Evolutionary conservation across 768 basidiomycete genomes (phyloP).

Genomic region (Polyporus arcularius): DNA sequence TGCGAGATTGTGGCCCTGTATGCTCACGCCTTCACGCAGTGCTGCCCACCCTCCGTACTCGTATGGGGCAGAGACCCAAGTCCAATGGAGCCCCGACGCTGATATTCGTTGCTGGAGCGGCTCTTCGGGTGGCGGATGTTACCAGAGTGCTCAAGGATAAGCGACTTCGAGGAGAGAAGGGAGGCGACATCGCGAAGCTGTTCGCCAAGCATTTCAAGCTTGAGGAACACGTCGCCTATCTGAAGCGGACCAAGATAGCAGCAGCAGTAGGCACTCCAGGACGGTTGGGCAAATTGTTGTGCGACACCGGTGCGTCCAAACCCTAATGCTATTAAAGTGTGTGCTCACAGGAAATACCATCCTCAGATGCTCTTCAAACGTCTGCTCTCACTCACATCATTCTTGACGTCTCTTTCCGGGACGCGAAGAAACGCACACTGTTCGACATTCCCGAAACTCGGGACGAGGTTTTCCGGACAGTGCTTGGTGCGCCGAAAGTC

Average conservation of each 20-base stretch:
- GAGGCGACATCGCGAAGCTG: slow-evolving; percentile 91
- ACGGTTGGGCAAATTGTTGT: slow-evolving; percentile 82
- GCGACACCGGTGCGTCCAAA: slow-evolving; percentile 57
- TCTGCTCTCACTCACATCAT: slow-evolving; percentile 84
- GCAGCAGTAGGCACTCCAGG: slow-evolving; percentile 92
- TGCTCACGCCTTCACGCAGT: slow-evolving; percentile 39
- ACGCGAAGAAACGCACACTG: slow-evolving; percentile 73
- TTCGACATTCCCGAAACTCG: slow-evolving; percentile 84
- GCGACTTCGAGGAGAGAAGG: slow-evolving; percentile 74
- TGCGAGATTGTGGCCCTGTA: neutral
- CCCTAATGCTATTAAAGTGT: neutral
- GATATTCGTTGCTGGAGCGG: slow-evolving; percentile 84
- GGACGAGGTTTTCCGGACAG: slow-evolving; percentile 75
- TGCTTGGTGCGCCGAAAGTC: slow-evolving; percentile 65
- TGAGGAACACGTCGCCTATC: slow-evolving; percentile 80
- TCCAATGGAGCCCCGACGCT: slow-evolving; percentile 83
- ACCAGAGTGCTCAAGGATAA: slow-evolving; percentile 72
- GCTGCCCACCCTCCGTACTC: slow-evolving; percentile 64
- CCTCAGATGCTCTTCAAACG: slow-evolving; percentile 66
- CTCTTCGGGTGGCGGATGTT: slow-evolving; percentile 88
- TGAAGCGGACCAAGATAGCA: slow-evolving; percentile 83
- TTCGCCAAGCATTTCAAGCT: slow-evolving; percentile 96
- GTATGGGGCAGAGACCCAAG: slow-evolving; percentile 76
- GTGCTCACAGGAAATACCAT: slow-evolving; percentile 5
- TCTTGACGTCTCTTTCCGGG: slow-evolving; percentile 72